Base-by-base conservation (phyloP, 805 yeast genomes). In the Hanseniaspora meyeri region DNA sequence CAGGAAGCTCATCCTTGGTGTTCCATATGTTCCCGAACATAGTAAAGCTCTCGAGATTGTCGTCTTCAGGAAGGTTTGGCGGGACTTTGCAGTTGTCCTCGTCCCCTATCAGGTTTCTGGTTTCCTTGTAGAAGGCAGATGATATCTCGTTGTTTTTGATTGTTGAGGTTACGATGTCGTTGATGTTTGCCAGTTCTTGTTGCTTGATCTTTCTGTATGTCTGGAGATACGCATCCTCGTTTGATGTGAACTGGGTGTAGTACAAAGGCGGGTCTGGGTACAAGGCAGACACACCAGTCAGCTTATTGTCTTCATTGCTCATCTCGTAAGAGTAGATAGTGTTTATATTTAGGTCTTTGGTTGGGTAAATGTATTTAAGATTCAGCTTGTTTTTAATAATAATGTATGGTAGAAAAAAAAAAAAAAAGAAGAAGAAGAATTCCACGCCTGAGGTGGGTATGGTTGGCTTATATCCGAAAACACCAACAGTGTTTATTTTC, bases 201-300 rank as follows among this genome's bases (percentile, higher is more conserved):
- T 50, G 51, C 47, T 29, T 57, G 47, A 19, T 64, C 61, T 14
- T 64, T 61, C 49, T 59, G 58, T 49, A 66, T 58, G 36, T 64
- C 60, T 12, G 14, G 1, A 43, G 16, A 43, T 51, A 32, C 12
- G 24, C 8, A 17, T 43, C 48, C 8, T 39, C 31, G 68, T 66
- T n/a, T 16, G 72, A 65, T 0, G 95, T 87, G 72, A 87, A 91
- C 63, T 76, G 79, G 65, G 81, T 79, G 61, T 80, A 78, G 65
- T 80, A 87, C 9, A 86, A 85, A 9, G 98, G 98, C 2, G 98
- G 97, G 1, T 95, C 95, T 1, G 98, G 98, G 62, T 87, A 93
- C 43, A 91, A 74, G 7, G 96, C 81, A 16, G 96, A 77, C 38
- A 77, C 49, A 14, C 49, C 49, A 2, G 47, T 27, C 8, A 43